Conservation (phyloP, 768 basidiomycete genomes). For the Flagelloscypha sp. region DNA sequence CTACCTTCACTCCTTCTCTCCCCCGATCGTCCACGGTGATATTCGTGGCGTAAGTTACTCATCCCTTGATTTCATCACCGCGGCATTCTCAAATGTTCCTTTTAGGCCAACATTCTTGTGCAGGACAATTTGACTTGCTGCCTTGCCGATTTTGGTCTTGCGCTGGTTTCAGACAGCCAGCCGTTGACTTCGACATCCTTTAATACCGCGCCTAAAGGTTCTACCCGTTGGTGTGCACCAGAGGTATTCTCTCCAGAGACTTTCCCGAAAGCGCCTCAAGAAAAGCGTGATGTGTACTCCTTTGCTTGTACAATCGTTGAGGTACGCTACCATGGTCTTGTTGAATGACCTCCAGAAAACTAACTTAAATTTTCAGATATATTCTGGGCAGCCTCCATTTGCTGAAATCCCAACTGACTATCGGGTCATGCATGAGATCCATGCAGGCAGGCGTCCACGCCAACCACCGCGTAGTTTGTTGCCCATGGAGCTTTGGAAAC, state of each 20-base stretch:
- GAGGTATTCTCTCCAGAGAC: constrained; percentile 5
- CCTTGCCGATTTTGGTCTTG: constrained; percentile 23
- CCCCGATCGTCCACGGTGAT: constrained; percentile 16
- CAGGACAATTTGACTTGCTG: constrained; percentile 18
- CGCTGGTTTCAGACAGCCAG: constrained; percentile 1
- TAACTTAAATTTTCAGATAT: constrained; percentile 2
- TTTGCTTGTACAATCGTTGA: constrained; percentile 8
- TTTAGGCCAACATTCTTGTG: constrained; percentile 21
- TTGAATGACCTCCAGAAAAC: background rate
- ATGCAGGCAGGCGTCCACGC: constrained; percentile 4
- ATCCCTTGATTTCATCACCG: no score
- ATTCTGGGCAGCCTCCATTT: constrained; percentile 7
- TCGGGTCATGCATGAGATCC: constrained; percentile 4
- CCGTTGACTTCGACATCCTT: constrained; percentile 6
- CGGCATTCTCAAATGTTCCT: background rate
- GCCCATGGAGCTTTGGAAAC: background rate
- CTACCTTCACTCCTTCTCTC: constrained; percentile 23
- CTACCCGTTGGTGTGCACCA: constrained; percentile 10
- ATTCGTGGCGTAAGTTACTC: constrained; percentile 15
- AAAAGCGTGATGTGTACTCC: constrained; percentile 11
- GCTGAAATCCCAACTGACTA: constrained; percentile 2
- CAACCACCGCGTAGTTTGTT: background rate
- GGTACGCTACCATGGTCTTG: background rate
- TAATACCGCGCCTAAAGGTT: constrained; percentile 9
- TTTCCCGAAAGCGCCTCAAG: background rate